phyloP scores from a whole-genome alignment of 805 yeast genomes.

The Hanseniaspora clermontiae region DNA sequence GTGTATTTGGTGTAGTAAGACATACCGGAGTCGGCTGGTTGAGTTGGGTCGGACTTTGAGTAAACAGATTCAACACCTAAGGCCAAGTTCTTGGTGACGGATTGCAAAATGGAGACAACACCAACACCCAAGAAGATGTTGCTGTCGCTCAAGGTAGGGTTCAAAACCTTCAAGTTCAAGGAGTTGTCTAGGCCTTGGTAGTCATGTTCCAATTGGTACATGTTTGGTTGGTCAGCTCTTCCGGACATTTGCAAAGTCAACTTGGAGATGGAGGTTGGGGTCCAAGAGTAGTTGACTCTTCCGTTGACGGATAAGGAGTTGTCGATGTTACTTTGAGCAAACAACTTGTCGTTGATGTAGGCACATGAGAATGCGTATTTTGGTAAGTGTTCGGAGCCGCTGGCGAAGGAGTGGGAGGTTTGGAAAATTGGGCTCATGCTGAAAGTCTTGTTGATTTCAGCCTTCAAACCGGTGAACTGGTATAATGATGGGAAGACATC shows the following conservation, averaged over 20 bases:
- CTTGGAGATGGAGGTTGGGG: slow-evolving; percentile 61
- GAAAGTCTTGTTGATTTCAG: slow-evolving; percentile 88
- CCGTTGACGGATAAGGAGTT: slow-evolving; percentile 76
- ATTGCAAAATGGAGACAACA: slow-evolving; percentile 81
- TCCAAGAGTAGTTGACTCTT: slow-evolving; percentile 86
- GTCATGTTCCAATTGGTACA: slow-evolving; percentile 95
- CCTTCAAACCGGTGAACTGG: slow-evolving; percentile 89
- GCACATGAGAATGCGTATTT: slow-evolving; percentile 84
- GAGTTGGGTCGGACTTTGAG: slow-evolving; percentile 52
- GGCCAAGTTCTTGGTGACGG: slow-evolving; percentile 69
- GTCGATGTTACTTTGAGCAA: slow-evolving; percentile 86
- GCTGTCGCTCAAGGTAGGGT: slow-evolving; percentile 53
- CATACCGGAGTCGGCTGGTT: slow-evolving; percentile 83
- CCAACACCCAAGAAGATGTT: slow-evolving; percentile 75
- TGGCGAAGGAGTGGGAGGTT: slow-evolving; percentile 82
- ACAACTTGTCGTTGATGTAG: slow-evolving; percentile 72
- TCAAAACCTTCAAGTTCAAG: slow-evolving; percentile 76
- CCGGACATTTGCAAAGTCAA: slow-evolving; percentile 71
- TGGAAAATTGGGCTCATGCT: slow-evolving; percentile 90
- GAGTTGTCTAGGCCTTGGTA: slow-evolving; percentile 81
- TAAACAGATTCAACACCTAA: slow-evolving; percentile 88
- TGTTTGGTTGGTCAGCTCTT: slow-evolving; percentile 65
- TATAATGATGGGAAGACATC: slow-evolving; percentile 85
- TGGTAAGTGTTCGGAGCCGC: slow-evolving; percentile 76
- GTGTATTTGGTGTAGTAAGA: slow-evolving; percentile 84